These are phyloP conservation scores for Hypomontagnella monticulosa DNA, from an alignment of 495 filamentous ascomycete genomes.

Conservation along the genomic window DNA sequence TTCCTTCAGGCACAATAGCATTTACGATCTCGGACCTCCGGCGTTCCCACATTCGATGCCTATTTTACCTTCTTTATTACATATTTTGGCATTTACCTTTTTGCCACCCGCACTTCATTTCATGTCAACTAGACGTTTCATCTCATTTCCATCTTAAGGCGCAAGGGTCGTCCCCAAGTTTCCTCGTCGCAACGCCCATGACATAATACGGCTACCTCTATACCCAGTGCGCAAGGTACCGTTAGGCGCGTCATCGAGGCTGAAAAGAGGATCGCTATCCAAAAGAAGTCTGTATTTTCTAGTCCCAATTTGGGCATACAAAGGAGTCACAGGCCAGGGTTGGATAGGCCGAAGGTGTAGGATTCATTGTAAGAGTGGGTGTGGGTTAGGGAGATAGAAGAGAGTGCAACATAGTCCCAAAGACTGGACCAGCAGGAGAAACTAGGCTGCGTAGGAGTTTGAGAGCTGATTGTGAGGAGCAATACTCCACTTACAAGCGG, in stretches of 20 bases:
- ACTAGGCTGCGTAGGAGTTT: constrained; percentile 20
- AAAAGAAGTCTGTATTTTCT: constrained; percentile 22
- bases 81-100: constrained; percentile 9
- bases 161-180: constrained; percentile 21
- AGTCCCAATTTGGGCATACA: constrained; percentile 15
- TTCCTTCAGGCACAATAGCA: constrained; percentile 34
- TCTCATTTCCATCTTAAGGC: constrained; percentile 33
- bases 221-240: constrained; percentile 50
- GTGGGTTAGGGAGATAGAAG: constrained; percentile 8
- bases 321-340: constrained; percentile 16
- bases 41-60: constrained; percentile 24
- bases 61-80: constrained; percentile 3
- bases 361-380: constrained; percentile 7
- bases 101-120: constrained; percentile 3
- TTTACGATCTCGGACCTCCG: constrained; percentile 27
- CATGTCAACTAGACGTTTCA: constrained; percentile 20
- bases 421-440: constrained; percentile 22
- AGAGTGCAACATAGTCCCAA: constrained; percentile 29
- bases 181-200: constrained; percentile 17
- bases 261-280: constrained; percentile 28
- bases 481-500: constrained; percentile 4
- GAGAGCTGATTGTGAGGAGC: constrained; percentile 6
- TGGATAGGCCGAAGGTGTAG: constrained; percentile 21
- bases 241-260: constrained; percentile 36
- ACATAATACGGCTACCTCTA: constrained; percentile 44